A percentile compares a stretch with the other conserved stretches of the same genome.
Conservation (phyloP, 176 grass and related monocot species). For the Aechmea fasciata region DNA sequence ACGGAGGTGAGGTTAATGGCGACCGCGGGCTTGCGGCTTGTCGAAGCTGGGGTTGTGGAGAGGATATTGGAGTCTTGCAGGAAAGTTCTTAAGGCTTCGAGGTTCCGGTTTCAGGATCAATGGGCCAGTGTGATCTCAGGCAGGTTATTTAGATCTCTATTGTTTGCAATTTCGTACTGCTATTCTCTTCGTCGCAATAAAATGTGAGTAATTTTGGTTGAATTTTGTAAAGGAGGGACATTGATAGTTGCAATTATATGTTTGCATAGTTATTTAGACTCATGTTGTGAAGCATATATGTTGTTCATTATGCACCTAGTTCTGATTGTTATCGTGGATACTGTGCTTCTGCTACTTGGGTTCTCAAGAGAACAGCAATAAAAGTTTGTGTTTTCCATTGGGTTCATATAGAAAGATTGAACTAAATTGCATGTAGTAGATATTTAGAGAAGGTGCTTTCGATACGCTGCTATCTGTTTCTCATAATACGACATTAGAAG, state of each 20-base stretch:
- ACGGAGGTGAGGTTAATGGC: conserved; percentile 84
- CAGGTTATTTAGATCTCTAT: conserved; percentile 18
- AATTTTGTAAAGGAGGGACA: background rate
- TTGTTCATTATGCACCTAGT: too few relatives aligned
- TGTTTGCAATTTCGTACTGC: conserved; percentile 3
- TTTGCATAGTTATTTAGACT: too few relatives aligned
- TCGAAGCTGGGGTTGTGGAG: conserved; percentile 31
- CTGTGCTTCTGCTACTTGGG: too few relatives aligned
- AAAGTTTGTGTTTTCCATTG: background rate
- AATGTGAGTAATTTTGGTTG: background rate
- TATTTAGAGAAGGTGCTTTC: background rate
- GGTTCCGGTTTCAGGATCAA: conserved; percentile 52
- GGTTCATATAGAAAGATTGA: background rate
- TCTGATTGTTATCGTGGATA: too few relatives aligned
- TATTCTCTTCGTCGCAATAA: conserved; percentile 4
- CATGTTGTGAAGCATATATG: too few relatives aligned
- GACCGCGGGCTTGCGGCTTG: conserved; percentile 61
- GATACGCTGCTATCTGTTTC: background rate
- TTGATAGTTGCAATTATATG: too few relatives aligned
- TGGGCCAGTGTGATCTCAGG: conserved; percentile 90
- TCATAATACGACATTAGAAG: background rate
- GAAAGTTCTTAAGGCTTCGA: conserved; percentile 48
- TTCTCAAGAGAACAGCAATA: too few relatives aligned
- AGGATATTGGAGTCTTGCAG: conserved; percentile 65
- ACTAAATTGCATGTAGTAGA: too few relatives aligned